Conservation (phyloP, 1,284 basidiomycete genomes). For the Ceratobasidium sp. region DNA sequence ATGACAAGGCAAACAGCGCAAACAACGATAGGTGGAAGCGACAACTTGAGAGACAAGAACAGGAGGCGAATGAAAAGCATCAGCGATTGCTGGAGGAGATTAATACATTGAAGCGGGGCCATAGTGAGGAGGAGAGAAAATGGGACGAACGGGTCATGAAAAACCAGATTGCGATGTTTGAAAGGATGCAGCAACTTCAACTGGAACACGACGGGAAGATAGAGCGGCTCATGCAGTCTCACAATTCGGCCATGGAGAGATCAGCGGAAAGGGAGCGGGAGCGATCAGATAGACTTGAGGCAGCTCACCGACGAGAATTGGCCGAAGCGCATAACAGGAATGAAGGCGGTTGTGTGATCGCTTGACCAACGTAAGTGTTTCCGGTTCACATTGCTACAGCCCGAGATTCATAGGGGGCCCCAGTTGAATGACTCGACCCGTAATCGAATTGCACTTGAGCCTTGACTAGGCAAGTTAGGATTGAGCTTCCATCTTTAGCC, state of each 20-base stretch:
- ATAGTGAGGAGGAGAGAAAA: background rate
- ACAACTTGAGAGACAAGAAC: background rate
- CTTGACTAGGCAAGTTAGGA: no score
- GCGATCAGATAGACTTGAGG: background rate
- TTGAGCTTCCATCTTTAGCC: no score
- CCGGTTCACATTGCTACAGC: background rate
- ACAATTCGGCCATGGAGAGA: no score
- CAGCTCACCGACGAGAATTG: background rate
- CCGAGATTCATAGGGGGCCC: background rate
- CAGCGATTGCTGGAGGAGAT: background rate
- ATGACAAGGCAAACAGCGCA: background rate
- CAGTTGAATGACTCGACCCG: background rate
- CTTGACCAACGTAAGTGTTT: background rate
- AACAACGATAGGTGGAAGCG: background rate
- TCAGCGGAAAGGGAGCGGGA: background rate
- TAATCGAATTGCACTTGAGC: no score
- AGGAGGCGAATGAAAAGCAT: background rate
- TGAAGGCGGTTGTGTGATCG: background rate
- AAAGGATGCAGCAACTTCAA: background rate
- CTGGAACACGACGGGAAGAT: background rate
- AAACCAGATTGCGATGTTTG: background rate
- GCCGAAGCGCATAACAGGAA: no score
- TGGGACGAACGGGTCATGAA: background rate
- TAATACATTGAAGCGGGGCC: background rate
- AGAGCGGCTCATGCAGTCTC: no score